These are phyloP conservation scores for Actinomortierella ambigua DNA, from an alignment of 371 early-diverging fungal species.

Conservation along the genomic window DNA sequence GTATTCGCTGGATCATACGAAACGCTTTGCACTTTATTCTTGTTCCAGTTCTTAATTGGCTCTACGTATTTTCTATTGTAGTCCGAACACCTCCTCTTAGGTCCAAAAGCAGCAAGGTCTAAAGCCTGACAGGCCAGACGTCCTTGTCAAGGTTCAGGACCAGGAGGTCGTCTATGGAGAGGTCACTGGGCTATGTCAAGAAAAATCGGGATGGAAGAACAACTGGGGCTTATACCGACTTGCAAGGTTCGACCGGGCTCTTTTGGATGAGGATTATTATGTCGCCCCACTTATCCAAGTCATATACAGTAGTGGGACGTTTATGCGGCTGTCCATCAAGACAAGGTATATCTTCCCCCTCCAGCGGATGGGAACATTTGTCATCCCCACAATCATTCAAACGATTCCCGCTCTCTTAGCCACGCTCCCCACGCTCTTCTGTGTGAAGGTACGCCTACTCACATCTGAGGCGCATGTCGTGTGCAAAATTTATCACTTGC, in stretches of 20 bases:
- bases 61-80: slow-evolving; percentile 7
- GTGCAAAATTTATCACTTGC: neutral
- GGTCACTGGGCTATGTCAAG: slow-evolving; percentile 18
- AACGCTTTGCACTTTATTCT: too few species aligned
- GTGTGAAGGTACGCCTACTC: slow-evolving; percentile 5
- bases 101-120: slow-evolving; percentile 18
- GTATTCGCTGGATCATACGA: too few species aligned
- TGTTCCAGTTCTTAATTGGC: too few species aligned
- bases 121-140: slow-evolving; percentile 18
- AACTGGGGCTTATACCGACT: slow-evolving; percentile 20
- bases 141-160: slow-evolving; percentile 11
- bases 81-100: slow-evolving; percentile 12
- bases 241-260: slow-evolving; percentile 21
- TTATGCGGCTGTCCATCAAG: slow-evolving; percentile 16
- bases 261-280: slow-evolving; percentile 13
- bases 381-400: slow-evolving; percentile 10
- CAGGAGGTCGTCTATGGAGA: slow-evolving; percentile 21
- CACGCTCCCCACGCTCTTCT: slow-evolving; percentile 17
- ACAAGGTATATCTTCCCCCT: slow-evolving; percentile 12
- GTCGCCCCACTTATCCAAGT: slow-evolving; percentile 18
- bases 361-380: slow-evolving; percentile 11
- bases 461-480: neutral
- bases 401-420: slow-evolving; percentile 16
- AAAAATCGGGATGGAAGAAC: slow-evolving; percentile 12
- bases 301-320: slow-evolving; percentile 13